Evolutionary conservation across 805 yeast genomes (phyloP), one percentile per base, ranked within the genome.

Genomic region (Candida odintsovae): DNA sequence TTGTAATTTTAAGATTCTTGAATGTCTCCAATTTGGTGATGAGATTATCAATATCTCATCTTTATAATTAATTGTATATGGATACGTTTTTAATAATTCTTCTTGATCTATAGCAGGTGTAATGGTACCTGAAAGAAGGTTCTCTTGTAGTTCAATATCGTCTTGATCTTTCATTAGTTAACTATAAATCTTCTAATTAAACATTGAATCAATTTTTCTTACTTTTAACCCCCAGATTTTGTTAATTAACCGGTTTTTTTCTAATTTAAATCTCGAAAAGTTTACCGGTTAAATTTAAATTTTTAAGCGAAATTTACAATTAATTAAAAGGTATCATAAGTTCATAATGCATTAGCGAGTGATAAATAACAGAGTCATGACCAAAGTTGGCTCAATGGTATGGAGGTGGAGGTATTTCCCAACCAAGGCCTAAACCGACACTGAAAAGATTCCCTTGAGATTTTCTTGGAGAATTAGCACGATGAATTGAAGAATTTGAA

Each of bases 1-100:
- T 58, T 80, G 84, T 5, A 57, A n/a, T 46, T 68, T 68, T 12
- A 80, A 59, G 20, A 69, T 62, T 57, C 73, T 65, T 2, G 63
- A 57, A 5, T 52, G 43, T 10, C 63, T 41, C 64, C 64, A 59
- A 23, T 59, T 49, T 11, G 21, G 36, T 1, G 59, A 45, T 8
- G 37, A 36, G 3, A 52, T 45, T 9, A 29, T 44, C 10, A 55
- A 11, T 2, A 29, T 39, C 8, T 28, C 26, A 3, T 40, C 49
- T 37, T 47, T 36, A 33, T 41, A 47, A 2, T 37, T 12, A 12
- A 46, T 33, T 15, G 36, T 31, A n/a, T 25, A 20, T 9, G 29
- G 31, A 16, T 19, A 19, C 3, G 21, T n/a, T 9, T 19, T 43
- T 29, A 9, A 16, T 15, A 16, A 3, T 28, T 28, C 31, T 4